phyloP scores from a whole-genome alignment of 805 yeast species.

The Dipodascus albidus region DNA sequence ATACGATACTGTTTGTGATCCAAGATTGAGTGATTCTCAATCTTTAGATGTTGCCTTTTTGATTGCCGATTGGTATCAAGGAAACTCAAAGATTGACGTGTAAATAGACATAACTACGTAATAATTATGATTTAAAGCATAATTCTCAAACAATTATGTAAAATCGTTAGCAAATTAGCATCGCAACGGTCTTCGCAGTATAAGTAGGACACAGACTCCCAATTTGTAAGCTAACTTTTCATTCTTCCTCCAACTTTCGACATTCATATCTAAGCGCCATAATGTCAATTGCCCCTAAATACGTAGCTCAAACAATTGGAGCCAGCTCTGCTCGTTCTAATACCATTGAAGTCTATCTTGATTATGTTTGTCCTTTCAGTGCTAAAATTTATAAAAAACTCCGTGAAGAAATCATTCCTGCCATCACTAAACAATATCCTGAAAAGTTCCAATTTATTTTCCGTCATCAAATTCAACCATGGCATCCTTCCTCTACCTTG shows the following conservation, averaged over 20 bases:
- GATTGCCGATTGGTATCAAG: conserved; percentile 26
- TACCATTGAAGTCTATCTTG: conserved; percentile 54
- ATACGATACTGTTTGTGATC: conserved; percentile 34
- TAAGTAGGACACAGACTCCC: no score
- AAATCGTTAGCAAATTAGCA: no score
- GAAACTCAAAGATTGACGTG: conserved; percentile 7
- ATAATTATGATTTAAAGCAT: no score
- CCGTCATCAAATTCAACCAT: conserved; percentile 75
- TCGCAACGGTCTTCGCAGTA: no score
- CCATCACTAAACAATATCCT: conserved; percentile 34
- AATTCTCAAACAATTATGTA: no score
- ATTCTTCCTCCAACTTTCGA: no score
- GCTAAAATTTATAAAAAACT: conserved; percentile 52
- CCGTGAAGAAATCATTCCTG: conserved; percentile 41
- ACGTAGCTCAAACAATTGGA: conserved; percentile 12
- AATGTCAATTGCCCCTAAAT: conserved; percentile 17
- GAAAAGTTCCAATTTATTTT: conserved; percentile 48
- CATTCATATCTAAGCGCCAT: no score
- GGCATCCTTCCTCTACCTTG: conserved; percentile 70
- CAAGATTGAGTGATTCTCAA: conserved; percentile 29
- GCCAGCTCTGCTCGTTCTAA: conserved; percentile 14
- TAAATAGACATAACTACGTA: no score
- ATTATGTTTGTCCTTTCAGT: conserved; percentile 70
- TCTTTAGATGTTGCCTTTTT: conserved; percentile 32
- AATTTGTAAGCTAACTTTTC: no score